Conservation (phyloP, 192 early-diverging fungal genomes). For the Umbelopsis sp. region DNA sequence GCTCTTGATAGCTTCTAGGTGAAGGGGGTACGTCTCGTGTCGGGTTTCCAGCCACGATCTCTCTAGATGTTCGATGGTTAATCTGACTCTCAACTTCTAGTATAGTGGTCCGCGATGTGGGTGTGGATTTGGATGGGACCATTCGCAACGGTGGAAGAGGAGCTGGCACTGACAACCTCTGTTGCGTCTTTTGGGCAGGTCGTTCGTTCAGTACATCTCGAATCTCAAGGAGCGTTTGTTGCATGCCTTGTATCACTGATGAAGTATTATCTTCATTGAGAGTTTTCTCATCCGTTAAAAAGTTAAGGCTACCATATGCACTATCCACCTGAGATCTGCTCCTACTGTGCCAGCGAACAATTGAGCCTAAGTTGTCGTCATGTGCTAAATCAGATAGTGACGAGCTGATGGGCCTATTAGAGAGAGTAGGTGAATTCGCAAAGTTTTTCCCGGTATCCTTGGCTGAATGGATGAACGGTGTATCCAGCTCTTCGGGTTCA, state of each 20-base stretch:
- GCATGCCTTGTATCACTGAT: background rate
- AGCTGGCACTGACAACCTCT: background rate
- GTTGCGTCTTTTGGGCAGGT: background rate
- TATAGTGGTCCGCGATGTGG: background rate
- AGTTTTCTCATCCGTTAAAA: background rate
- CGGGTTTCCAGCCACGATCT: background rate
- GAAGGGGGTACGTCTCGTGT: background rate
- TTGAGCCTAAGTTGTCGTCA: background rate
- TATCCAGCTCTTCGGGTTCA: background rate
- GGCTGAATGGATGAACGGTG: background rate
- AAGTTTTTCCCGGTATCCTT: background rate
- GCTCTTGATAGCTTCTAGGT: background rate
- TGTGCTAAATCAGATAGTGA: background rate
- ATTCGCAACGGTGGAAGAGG: background rate
- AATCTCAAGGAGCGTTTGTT: slow-evolving; percentile 4
- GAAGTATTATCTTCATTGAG: background rate
- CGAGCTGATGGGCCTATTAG: background rate
- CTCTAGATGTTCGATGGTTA: background rate
- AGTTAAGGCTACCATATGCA: slow-evolving; percentile 12
- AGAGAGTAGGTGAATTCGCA: background rate
- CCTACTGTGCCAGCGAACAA: slow-evolving; percentile 11
- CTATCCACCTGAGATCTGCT: background rate
- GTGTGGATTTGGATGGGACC: slow-evolving; percentile 23
- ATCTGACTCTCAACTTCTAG: background rate
- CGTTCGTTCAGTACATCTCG: background rate